Evolutionary conservation across 2,329 filamentous ascomycete species (phyloP), one percentile per base, ranked within the genome.

Genomic region (Arthrobotrys conoides): DNA sequence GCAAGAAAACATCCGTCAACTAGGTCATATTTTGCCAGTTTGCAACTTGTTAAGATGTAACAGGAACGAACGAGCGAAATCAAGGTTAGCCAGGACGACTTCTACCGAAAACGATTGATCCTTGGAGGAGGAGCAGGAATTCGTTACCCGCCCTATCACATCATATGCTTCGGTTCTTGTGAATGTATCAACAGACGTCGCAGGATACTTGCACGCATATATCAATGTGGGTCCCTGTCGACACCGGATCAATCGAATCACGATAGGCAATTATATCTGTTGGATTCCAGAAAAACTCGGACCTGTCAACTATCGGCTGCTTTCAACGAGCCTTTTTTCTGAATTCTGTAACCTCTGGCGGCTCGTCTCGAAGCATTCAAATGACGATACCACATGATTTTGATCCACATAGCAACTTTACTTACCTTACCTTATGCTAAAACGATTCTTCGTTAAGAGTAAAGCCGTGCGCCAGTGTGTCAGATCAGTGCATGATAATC

Each of bases 61-160:
- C 44, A 55, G 44, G 59, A 38, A 36, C 64, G 44, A 48, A 30
- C n/a, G 61, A 51, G 16, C 38, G 14, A 51, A 65, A 65, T 20
- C 61, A 65, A 48, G 44, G 30, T 16, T 36, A 36, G 46, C 12
- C 1, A 24, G 36, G 53, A 10, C n/a, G 24, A 33, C 41, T 57
- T 59, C 16, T 44, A 2, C 59, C 69, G 27, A 27, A 38, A 57
- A n/a, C n/a, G n/a, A n/a, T n/a, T 57, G 55, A 61, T n/a, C 55
- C 36, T 41, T 38, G 55, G 49, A 72, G n/a, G n/a, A n/a, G n/a
- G n/a, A n/a, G n/a, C n/a, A n/a, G 69, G 49, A 49, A 46, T 61
- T 27, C 61, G 14, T 51, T 61, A 44, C 70, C 70, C 61, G 51
- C 59, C 70, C 61, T 67, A 73, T 73, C 70, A 73, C 18, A 72